Evolutionary conservation across 1,139 yeast genomes (phyloP), one percentile per base, ranked within the genome.

Genomic region (Pichia sp.): DNA sequence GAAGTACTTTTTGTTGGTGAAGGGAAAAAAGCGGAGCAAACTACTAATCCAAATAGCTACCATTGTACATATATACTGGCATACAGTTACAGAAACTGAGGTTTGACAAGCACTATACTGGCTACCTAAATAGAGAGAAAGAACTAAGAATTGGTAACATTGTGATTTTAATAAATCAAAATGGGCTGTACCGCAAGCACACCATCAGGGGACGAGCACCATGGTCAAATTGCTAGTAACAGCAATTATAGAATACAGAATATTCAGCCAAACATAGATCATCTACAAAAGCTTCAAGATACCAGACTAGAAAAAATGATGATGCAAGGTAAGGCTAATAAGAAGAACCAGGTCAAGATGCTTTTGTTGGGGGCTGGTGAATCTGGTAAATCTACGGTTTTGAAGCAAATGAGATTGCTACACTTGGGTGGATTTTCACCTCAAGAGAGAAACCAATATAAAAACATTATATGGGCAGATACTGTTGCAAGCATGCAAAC

Each of bases 401-500:
- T 91, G 44, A 93, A 91, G 57, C 98, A 93, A 56, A 74, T 91
- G 75, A 75, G 83, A 50, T 64, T 91, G 22, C 59, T 87, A 35
- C 97, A 91, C 58, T 84, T 86, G 45, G 81, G 85, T 21, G 94
- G 96, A 5, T 91, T 88, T 60, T 69, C 81, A 2, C 73, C 72
- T 30, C 83, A 77, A 47, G 98, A 93, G 57, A 66, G 95, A 36
- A 58, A 67, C 32, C 93, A 85, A 53, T 93, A 87, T 56, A 62
- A 85, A 9, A 88, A 86, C 47, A 85, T 91, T n/a, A 84, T 93
- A 20, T 91, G 96, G 96, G 83, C 84, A 21, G 97, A 91, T 59
- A 77, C 93, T 2, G 74, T 88, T 35, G 94, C 86, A 48, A 74
- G 88, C 25, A 88, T 91, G 94, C 80, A 83, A 54, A 78, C 79